Conservation (phyloP, 2,329 filamentous ascomycete genomes). For the Cladophialophora exuberans region DNA sequence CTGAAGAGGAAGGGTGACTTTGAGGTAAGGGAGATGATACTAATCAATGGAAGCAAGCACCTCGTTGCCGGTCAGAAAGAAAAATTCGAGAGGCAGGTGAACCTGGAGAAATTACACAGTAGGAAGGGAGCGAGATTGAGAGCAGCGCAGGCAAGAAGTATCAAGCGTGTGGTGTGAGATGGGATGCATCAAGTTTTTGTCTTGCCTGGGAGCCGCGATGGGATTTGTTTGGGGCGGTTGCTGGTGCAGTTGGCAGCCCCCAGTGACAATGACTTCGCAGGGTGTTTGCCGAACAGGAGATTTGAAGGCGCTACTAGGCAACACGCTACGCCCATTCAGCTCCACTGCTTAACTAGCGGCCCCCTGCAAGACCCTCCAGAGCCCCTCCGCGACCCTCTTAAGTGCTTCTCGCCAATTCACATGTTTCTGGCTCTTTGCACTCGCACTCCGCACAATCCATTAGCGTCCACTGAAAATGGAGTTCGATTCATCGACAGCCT, state of each 20-base stretch:
- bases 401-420: no score
- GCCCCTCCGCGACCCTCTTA: no score
- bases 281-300: slow-evolving; percentile 12
- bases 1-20: slow-evolving; percentile 14
- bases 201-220: not conserved
- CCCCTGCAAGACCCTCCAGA: not conserved
- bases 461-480: no score
- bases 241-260: slow-evolving; percentile 7
- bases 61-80: no score
- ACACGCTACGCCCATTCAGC: slow-evolving; percentile 1
- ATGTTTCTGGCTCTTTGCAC: no score
- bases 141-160: not conserved
- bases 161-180: slow-evolving; percentile 18
- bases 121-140: slow-evolving; percentile 21
- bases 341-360: slow-evolving; percentile 7
- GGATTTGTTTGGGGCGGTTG: slow-evolving; percentile 13
- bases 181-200: slow-evolving; percentile 18
- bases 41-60: slow-evolving; percentile 31
- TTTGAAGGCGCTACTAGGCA: slow-evolving; percentile 22
- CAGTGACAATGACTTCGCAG: slow-evolving; percentile 10
- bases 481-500: no score
- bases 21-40: slow-evolving; percentile 28
- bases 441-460: no score
- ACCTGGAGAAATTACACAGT: slow-evolving; percentile 15
- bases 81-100: slow-evolving; percentile 6